Evolutionary conservation across 306 rosid genomes (phyloP).

Genomic region (Acacia crassicarpa): DNA sequence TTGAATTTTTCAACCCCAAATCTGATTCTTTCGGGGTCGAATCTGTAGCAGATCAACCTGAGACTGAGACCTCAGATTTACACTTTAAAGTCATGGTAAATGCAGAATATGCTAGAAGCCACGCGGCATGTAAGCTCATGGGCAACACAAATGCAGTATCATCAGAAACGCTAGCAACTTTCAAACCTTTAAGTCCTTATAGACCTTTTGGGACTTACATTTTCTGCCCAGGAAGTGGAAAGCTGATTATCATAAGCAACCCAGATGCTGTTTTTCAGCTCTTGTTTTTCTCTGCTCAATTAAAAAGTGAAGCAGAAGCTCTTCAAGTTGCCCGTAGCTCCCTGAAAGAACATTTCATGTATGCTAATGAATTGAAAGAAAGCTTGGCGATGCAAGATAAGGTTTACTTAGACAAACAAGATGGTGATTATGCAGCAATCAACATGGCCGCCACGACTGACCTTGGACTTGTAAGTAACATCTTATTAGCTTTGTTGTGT

Average conservation of each 20-base stretch:
- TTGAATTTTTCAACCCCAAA: constrained; percentile 35
- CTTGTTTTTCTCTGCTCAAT: constrained; percentile 57
- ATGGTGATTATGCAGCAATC: not conserved
- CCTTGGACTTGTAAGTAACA: constrained; percentile 64
- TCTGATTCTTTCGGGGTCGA: not conserved
- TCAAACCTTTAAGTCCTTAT: constrained; percentile 68
- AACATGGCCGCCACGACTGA: constrained; percentile 51
- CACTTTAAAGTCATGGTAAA: constrained; percentile 53
- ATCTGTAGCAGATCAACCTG: not conserved
- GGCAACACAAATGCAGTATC: constrained; percentile 59
- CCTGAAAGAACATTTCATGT: constrained; percentile 49
- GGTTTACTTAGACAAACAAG: constrained; percentile 39
- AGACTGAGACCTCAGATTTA: constrained; percentile 19
- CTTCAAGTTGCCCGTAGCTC: constrained; percentile 21
- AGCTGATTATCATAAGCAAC: constrained; percentile 49
- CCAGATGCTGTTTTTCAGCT: constrained; percentile 72
- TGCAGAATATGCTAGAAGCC: constrained; percentile 52
- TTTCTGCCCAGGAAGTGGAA: constrained; percentile 54
- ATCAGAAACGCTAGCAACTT: constrained; percentile 49
- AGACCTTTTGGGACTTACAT: constrained; percentile 78
- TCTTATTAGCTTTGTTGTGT: not conserved
- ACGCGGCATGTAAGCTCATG: constrained; percentile 70
- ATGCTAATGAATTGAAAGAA: constrained; percentile 34
- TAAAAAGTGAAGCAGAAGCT: constrained; percentile 26
- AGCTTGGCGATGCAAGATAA: constrained; percentile 42